Percentiles rank a stretch among this genome's conserved stretches.
Evolutionary conservation across 345 rosid species (phyloP).

Genomic region (Murraya paniculata): DNA sequence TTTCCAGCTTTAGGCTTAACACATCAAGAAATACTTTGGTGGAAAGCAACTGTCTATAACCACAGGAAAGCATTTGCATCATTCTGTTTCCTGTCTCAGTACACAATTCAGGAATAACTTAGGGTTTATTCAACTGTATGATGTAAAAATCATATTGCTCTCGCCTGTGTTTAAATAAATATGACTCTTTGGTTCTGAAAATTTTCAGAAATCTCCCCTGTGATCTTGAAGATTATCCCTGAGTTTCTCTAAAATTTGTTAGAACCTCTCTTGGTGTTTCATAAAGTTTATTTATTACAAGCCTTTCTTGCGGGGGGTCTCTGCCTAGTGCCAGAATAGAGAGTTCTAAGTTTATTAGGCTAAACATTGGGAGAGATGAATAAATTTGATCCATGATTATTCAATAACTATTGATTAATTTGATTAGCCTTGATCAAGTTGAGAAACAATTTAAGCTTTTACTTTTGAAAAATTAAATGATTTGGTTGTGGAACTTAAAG

Average conservation of each 20-base stretch:
- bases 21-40: not conserved
- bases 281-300: not conserved
- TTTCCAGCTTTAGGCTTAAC: slow-evolving; percentile 1
- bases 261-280: not conserved
- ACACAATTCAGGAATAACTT: not conserved
- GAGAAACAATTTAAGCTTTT: not conserved
- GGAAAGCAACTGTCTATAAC: not conserved
- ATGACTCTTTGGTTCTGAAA: not conserved
- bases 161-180: not conserved
- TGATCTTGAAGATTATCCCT: not conserved
- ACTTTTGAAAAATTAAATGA: not conserved
- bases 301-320: not conserved
- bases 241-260: not conserved
- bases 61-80: not conserved
- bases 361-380: not conserved
- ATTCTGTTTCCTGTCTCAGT: not conserved
- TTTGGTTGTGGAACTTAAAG: not conserved
- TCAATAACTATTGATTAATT: not conserved
- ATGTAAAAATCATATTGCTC: not conserved
- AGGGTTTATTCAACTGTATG: no score
- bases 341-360: not conserved
- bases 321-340: not conserved
- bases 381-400: not conserved
- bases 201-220: not conserved
- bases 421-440: not conserved